Evolutionary conservation across 805 yeast species (phyloP), one percentile per base, ranked within the genome.

Genomic region (Torulaspora maleeae): DNA sequence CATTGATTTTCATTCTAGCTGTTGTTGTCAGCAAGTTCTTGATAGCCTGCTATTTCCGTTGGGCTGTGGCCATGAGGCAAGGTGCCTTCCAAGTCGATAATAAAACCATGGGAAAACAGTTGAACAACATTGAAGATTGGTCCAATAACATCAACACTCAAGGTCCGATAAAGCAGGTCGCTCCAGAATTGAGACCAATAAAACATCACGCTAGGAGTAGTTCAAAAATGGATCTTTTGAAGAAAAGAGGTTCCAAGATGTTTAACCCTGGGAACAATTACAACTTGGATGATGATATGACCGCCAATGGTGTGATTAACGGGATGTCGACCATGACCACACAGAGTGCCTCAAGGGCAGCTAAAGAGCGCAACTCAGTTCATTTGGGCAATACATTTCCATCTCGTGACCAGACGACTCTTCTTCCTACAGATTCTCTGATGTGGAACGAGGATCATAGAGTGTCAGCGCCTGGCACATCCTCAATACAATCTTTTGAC

Each of bases 11-110:
- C 61, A 90, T 93, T 56, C 72, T 93, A 47, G 76, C 95, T 1
- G 78, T 93, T 43, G 95, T 89, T 19, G 59, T 82, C 42, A 73
- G 73, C 35, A 90, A 90, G 67, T 93, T 93, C 57, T 45, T 84
- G 11, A 72, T 91, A 63, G 97, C 99, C 0, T 82, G 91, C 60
- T 87, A 89, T 63, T 93, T 83, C 73, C 81, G 84, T 55, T 91
- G 96, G 95, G 67, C 79, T 47, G 68, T 91, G 15, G 75, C 96
- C 8, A 78, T 80, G 35, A 73, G 67, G 28, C 96, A 89, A 68
- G 98, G 98, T 50, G 93, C 93, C 2, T 77, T 76, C 49, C 69
- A 69, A 22, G 70, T 82, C 39, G 77, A 79, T 48, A 72, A 76
- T 50, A 79, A 78, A 57, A 73, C 77, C 34, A 76, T 83, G 82